Conservation (phyloP, 2,329 filamentous ascomycete species). For the Nemania diffusa region DNA sequence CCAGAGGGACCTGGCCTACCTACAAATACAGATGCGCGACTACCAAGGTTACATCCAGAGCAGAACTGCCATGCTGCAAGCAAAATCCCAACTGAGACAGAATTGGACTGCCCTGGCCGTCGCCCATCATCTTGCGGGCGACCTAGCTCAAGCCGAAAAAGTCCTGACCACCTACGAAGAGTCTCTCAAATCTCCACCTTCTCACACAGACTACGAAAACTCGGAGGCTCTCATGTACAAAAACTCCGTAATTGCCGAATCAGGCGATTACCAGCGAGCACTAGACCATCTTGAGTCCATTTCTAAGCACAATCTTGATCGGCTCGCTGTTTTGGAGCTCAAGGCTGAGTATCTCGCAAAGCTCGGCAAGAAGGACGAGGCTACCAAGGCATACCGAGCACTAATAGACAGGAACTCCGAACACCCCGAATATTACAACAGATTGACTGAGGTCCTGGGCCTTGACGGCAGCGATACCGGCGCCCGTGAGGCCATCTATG, state of each 20-base stretch:
- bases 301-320: slow-evolving; percentile 82
- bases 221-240: slow-evolving; percentile 96
- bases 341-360: slow-evolving; percentile 85
- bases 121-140: slow-evolving; percentile 89
- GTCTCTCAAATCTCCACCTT: slow-evolving; percentile 83
- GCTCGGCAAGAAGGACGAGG: slow-evolving; percentile 81
- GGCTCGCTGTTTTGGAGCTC: slow-evolving; percentile 84
- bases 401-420: slow-evolving; percentile 90
- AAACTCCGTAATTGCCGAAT: slow-evolving; percentile 92
- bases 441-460: slow-evolving; percentile 74
- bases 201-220: slow-evolving; percentile 85
- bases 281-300: slow-evolving; percentile 85
- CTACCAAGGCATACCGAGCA: slow-evolving; percentile 80
- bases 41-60: slow-evolving; percentile 94
- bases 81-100: slow-evolving; percentile 81
- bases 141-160: slow-evolving; percentile 86
- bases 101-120: slow-evolving; percentile 99
- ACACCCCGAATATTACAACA: slow-evolving; percentile 85
- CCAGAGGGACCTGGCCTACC: slow-evolving; percentile 88
- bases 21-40: slow-evolving; percentile 97
- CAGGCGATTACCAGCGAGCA: slow-evolving; percentile 82
- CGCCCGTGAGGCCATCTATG: slow-evolving; percentile 78
- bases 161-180: slow-evolving; percentile 93
- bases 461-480: slow-evolving; percentile 69
- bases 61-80: slow-evolving; percentile 86